Evolutionary conservation across 805 yeast species (phyloP), one percentile per base, ranked within the genome.

Genomic region (Yarrowia porcina): DNA sequence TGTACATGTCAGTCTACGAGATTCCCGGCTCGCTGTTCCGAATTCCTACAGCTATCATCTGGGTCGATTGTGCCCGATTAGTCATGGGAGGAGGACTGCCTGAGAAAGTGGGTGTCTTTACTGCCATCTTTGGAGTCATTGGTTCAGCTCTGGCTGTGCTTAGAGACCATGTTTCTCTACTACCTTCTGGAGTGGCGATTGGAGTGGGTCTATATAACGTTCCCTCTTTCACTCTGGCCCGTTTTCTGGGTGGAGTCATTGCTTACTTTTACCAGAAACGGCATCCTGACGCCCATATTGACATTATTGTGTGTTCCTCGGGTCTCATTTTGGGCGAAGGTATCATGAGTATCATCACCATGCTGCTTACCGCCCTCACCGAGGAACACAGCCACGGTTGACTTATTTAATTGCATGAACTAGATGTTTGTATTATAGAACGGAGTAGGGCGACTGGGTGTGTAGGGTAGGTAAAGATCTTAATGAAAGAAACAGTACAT

Each of bases 321-420:
- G 99, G 99, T 0, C 78, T 93, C 65, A 96, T 93, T 2, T 76
- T 93, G 20, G 99, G 99, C 17, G 99, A 93, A 74, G 98, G 99
- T 1, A 78, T 93, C 52, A 84, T 90, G 69, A 89, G 97, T 69
- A 88, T 89, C 12, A 76, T 89, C 28, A 88, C 88, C 39, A 88
- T 93, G 93, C 68, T 88, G 1, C 76, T 91, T 70, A 87, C 96
- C 1, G 82, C 88, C 67, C 44, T 52, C 20, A 56, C 36, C 35
- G 61, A 50, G 32, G 57, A 33, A 21, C 41, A 35, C 32, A 35
- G 12, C 8, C 42, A 33, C 23, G 33, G 33, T 27, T 52, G 20
- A 28, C 36, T 45, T 45, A 28, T 28, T 15, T 28, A 18, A 45
- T 45, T 27, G 36, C 23, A 27, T 45, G 18, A 7, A 15, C 15